Conservation (phyloP, 176 grass and related monocot genomes). For the Oryza meyeriana region DNA sequence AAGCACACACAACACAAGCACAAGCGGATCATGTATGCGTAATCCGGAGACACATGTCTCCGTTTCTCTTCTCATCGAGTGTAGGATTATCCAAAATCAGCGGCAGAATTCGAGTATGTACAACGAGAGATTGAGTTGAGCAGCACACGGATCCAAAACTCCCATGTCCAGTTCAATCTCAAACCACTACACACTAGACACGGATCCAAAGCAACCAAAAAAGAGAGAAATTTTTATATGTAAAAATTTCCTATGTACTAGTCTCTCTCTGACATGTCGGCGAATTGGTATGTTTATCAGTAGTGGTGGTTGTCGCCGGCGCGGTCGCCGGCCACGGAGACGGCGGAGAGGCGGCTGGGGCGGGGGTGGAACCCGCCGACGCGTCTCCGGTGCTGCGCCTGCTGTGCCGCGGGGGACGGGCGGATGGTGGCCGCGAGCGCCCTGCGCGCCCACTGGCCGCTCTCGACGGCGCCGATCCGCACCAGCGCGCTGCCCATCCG, state of each 20-base stretch:
- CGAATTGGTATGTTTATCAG: conserved; percentile 5
- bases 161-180: background rate
- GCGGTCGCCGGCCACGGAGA: conserved; percentile 55
- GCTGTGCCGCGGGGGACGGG: conserved; percentile 39
- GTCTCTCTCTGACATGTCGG: background rate
- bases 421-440: conserved; percentile 51
- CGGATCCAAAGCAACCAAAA: no score
- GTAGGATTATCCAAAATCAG: background rate
- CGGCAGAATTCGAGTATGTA: background rate
- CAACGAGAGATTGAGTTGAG: background rate
- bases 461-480: conserved; percentile 45
- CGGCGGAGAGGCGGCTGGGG: conserved; percentile 44
- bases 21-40: background rate
- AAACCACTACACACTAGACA: background rate
- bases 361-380: conserved; percentile 22
- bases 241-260: background rate
- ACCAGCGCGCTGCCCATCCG: conserved; percentile 48
- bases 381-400: conserved; percentile 48
- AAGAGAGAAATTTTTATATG: background rate
- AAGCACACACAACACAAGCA: background rate
- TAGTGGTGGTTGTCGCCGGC: background rate
- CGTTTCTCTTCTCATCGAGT: background rate
- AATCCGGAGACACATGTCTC: background rate
- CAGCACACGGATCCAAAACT: conserved; percentile 12
- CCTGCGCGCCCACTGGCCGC: conserved; percentile 42